Conservation (phyloP, 2,329 filamentous ascomycete species). For the Ophiostoma australiae region DNA sequence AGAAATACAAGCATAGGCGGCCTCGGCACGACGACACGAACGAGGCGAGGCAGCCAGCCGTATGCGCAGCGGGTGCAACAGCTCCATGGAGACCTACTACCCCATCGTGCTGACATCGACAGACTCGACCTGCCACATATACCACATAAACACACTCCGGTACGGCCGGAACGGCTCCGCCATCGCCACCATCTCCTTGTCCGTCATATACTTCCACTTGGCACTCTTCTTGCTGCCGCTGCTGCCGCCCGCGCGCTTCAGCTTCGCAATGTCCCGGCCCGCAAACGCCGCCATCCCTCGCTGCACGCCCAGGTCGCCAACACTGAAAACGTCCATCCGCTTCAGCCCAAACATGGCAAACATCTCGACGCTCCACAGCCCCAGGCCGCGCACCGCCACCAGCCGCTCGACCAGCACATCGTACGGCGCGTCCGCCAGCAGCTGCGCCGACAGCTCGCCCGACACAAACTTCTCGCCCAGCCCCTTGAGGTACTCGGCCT, state of each 20-base stretch:
- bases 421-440: conserved; percentile 74
- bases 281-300: conserved; percentile 85
- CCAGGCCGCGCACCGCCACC: conserved; percentile 79
- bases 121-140: conserved; percentile 86
- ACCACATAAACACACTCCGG: conserved; percentile 94
- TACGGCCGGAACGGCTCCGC: conserved; percentile 80
- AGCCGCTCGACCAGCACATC: conserved; percentile 79
- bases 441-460: conserved; percentile 68
- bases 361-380: conserved; percentile 94
- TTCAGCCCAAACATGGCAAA: conserved; percentile 96
- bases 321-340: conserved; percentile 86
- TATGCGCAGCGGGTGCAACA: neutral
- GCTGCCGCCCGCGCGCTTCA: conserved; percentile 57
- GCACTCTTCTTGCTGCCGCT: conserved; percentile 57
- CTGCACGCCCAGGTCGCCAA: conserved; percentile 90
- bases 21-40: neutral
- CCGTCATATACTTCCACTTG: conserved; percentile 98
- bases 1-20: neutral
- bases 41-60: neutral
- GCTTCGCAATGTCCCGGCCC: conserved; percentile 74
- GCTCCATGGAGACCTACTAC: neutral
- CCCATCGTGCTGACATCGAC: conserved; percentile 65
- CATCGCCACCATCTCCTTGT: conserved; percentile 83
- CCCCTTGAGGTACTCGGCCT: conserved; percentile 90
- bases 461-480: conserved; percentile 73